Base-by-base conservation (phyloP, 2,329 filamentous ascomycete genomes). In the Colletotrichum sublineola region DNA sequence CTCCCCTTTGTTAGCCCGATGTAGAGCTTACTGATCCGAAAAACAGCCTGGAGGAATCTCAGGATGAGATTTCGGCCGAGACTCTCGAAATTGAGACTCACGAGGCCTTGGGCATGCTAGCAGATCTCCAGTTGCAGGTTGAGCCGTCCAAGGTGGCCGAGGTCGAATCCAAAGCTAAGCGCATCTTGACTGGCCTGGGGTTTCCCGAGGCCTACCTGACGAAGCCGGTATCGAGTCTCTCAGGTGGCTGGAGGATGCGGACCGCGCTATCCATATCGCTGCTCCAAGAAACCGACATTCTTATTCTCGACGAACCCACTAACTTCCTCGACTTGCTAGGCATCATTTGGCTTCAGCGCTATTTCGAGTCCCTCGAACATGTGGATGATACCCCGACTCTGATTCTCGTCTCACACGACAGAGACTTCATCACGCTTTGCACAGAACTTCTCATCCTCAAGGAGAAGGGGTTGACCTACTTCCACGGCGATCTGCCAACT, bases 231-330 rank as follows among this genome's bases (percentile, higher is more conserved):
- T 84, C 85, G 1, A 90, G 89, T 46, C 84, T 97, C 2, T 96
- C 94, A 0, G 94, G 94, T 8, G 94, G 92, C 2, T 94, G 92
- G 92, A 88, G 86, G 73, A 94, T 93, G 90, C 88, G 92, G 12
- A 89, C 89, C 38, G 85, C 90, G 70, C 85, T 94, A 0, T 91
- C 92, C 2, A 84, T 85, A 3, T 89, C 90, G 0, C 85, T 97
- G 5, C 88, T 94, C 1, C 92, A 95, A 74, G 89, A 92, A 9
- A 89, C 91, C 0, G 94, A 97, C 75, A 89, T 97, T 2, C 85
- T 97, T 70, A 91, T 97, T 63, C 88, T 97, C 2, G 94, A 97
- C 79, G 94, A 97, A 79, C 94, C 94, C 0, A 97, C 94, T 44
- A 97, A 97, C 78, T 97, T 94, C 78, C 87, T 97, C 1, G 94